Base-by-base conservation (phyloP, 176 grass and related monocot species). In the Dendrocalamus sinicus region DNA sequence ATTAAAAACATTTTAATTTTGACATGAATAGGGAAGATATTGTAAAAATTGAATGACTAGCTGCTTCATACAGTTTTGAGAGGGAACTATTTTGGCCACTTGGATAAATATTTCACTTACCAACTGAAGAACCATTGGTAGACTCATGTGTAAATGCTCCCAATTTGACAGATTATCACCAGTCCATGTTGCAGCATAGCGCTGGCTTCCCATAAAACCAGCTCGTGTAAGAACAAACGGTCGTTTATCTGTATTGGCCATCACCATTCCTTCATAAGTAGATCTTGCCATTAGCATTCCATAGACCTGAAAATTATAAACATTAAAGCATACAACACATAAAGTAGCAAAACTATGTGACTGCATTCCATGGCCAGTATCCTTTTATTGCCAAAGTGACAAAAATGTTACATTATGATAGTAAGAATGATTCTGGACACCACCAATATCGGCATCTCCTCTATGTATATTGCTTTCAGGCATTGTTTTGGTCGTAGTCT, bases 171-270 rank as follows among this genome's bases (percentile, higher is more conserved):
- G 57, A 83, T 98, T 98, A 89, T 94, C 90, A 66, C 96, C 93
- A 24, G 96, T 95, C 96, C 96, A 98, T 48, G 93, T 98, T 85
- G 96, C 93, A 89, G 96, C 96, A 89, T 92, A 95, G 17, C 91
- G 89, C 51, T 98, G 96, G 83, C 91, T 95, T 81, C 96, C 96
- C 82, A 98, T 85, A 86, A 94, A 98, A 66, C 96, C 96, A 84
- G 95, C 93, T 95, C 95, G 84, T 28, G 95, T 98, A 80, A 98
- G 95, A 72, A 98, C 93, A 87, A 98, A 98, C 61, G 93, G 93
- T 1, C 95, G 85, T 80, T 92, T 98, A 20, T 74, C 88, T 35
- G 78, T 52, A 88, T 77, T 90, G 39, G 83, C 78, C 88, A 93
- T 89, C 87, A 79, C 86, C 93, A 98, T 95, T 83, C 95, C 95